These are phyloP conservation scores for Irpex sp. DNA, from an alignment of 1,284 basidiomycete species.

Conservation along the genomic window DNA sequence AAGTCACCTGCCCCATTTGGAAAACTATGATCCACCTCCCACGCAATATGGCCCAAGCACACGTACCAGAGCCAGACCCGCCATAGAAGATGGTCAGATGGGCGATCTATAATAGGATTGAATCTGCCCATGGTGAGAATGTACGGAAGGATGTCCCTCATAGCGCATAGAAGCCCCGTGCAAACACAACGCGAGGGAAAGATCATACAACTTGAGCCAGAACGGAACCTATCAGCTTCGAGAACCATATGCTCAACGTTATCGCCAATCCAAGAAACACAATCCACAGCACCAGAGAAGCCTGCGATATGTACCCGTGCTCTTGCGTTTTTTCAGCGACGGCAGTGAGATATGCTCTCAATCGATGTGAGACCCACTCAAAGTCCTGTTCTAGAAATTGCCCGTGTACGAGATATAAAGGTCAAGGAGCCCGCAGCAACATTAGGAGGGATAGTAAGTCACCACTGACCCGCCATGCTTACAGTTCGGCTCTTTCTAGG, in stretches of 20 bases:
- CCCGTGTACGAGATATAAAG: background rate
- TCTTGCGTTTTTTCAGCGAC: background rate
- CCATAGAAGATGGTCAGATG: background rate
- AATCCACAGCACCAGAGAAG: background rate
- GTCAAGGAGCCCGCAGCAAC: background rate
- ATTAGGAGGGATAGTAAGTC: background rate
- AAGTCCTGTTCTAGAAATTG: background rate
- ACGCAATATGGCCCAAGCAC: background rate
- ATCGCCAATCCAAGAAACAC: background rate
- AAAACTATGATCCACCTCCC: background rate
- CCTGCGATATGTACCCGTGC: background rate
- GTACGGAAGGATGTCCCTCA: background rate
- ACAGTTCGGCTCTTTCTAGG: background rate
- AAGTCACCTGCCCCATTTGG: background rate
- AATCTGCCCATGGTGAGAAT: background rate
- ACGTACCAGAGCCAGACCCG: background rate
- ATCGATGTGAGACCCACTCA: background rate
- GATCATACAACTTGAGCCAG: background rate
- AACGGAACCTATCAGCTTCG: background rate
- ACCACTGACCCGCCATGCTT: background rate
- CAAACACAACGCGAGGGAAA: background rate
- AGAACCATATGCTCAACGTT: background rate
- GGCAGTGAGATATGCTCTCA: background rate
- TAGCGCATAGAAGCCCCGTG: background rate
- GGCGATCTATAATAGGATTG: background rate